phyloP scores from a whole-genome alignment of 73 alveolate genomes.

The Paramecium caudatum region DNA sequence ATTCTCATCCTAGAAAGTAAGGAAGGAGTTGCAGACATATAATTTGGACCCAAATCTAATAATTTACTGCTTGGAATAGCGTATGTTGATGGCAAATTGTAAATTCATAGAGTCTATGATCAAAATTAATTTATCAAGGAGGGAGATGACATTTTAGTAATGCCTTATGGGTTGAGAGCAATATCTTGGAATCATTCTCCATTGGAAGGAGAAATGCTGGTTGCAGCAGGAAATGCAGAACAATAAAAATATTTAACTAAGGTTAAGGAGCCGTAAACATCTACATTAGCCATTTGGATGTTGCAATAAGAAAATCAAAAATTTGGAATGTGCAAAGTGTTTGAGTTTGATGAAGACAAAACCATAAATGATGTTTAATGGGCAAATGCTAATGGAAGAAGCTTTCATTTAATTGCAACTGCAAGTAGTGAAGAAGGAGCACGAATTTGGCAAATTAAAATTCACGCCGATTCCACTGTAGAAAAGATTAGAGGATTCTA shows the following conservation, averaged over 20 bases:
- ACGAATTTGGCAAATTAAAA: background rate
- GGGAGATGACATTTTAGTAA: background rate
- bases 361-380: constrained; percentile 60
- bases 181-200: constrained; percentile 63
- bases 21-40: constrained; percentile 54
- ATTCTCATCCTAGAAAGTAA: constrained; percentile 30
- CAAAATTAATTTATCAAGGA: constrained; percentile 26
- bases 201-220: constrained; percentile 28
- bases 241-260: background rate
- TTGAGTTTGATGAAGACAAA: constrained; percentile 12
- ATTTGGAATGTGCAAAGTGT: constrained; percentile 10
- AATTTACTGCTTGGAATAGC: constrained; percentile 38
- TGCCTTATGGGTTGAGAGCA: constrained; percentile 13
- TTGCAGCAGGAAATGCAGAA: constrained; percentile 21
- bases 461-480: background rate
- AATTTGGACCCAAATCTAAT: constrained; percentile 52
- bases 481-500: background rate
- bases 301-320: constrained; percentile 17
- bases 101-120: constrained; percentile 3
- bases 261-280: background rate
- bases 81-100: constrained; percentile 36
- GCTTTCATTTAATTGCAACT: constrained; percentile 40
- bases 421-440: constrained; percentile 27
- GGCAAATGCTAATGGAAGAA: constrained; percentile 62
- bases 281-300: constrained; percentile 7